Base-by-base conservation (phyloP, 1,139 yeast genomes). In the Taiozyma sp. region DNA sequence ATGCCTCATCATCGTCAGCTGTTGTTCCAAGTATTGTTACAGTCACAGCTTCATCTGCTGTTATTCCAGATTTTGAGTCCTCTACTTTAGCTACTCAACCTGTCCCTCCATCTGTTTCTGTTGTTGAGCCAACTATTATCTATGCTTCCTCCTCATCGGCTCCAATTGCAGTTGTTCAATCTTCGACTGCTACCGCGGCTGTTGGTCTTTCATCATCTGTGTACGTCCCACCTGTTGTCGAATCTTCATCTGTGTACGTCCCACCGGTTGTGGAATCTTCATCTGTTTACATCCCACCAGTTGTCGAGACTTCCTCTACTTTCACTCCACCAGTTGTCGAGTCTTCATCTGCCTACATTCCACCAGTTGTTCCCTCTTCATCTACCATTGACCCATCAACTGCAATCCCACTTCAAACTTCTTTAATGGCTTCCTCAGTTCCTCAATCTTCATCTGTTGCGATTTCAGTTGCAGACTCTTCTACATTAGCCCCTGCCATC, bases 111-210 rank as follows among this genome's bases (percentile, higher is more conserved):
- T 23, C 16, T 4, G 22, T 40, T 30, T 14, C 38, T 32, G 16
- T 12, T 30, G 38, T 43, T 36, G 24, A 36, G 40, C 48, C 53
- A 43, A 41, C 27, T 34, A 32, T 36, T 27, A 4, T 45, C 12
- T 10, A 39, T 28, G 38, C 34, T 36, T 9, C 49, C 6, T n/a
- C 43, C 22, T 23, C 45, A 12, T 24, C 34, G 29, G n/a, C 43
- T 30, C n/a, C 29, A 23, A 19, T 3, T 13, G 3, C 38, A 10
- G 19, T 24, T 30, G 13, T 27, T 22, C 22, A 10, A 39, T 16
- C 24, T 19, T 32, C 34, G 34, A 22, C 32, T 4, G 23, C 32
- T 13, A 16, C 41, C 9, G 38, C 43, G 19, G 43, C 9, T 43
- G 46, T 43, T 43, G 19, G 36, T 7, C 30, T 44, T 22, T 14